Percentiles rank a stretch among this genome's conserved stretches.
Conservation (phyloP, 2,329 filamentous ascomycete genomes). For the Ophiocordyceps polyrhachis-furcata region DNA sequence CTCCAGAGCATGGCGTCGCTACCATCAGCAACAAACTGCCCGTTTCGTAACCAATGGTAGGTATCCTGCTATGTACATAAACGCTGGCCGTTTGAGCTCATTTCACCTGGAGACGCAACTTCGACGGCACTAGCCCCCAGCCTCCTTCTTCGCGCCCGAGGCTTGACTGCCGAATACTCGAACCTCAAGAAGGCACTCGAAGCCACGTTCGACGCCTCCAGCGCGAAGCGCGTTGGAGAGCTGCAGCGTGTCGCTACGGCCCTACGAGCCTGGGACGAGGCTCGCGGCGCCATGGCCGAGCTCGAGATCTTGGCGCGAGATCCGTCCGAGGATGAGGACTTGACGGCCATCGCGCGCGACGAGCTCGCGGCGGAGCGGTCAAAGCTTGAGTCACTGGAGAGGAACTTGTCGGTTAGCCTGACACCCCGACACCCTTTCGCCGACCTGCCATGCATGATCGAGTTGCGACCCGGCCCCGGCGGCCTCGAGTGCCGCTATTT, state of each 20-base stretch:
- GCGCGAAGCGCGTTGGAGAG: slow-evolving; percentile 42
- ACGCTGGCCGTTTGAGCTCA: not conserved
- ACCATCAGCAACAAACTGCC: slow-evolving; percentile 8
- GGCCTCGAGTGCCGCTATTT: slow-evolving; percentile 86
- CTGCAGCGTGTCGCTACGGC: slow-evolving; percentile 37
- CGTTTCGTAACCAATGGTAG: slow-evolving; percentile 16
- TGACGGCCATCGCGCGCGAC: slow-evolving; percentile 61
- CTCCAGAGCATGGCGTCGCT: slow-evolving; percentile 11
- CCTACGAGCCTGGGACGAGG: slow-evolving; percentile 37
- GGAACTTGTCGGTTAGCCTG: slow-evolving; percentile 54
- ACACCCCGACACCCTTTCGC: slow-evolving; percentile 83
- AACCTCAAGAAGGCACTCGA: slow-evolving; percentile 31
- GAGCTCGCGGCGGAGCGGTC: slow-evolving; percentile 52
- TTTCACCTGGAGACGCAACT: slow-evolving; percentile 4
- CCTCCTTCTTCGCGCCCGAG: slow-evolving; percentile 40
- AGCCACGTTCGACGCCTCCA: slow-evolving; percentile 34
- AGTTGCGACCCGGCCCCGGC: slow-evolving; percentile 81
- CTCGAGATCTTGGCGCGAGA: slow-evolving; percentile 26
- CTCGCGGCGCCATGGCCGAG: slow-evolving; percentile 33
- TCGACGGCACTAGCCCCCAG: slow-evolving; percentile 24
- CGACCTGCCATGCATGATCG: slow-evolving; percentile 72
- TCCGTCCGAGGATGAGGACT: slow-evolving; percentile 40
- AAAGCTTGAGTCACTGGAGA: slow-evolving; percentile 43
- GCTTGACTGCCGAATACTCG: slow-evolving; percentile 37
- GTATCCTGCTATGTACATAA: not conserved